Base-by-base conservation (phyloP, 139 green algal genomes). In the Haematococcus lacustris region DNA sequence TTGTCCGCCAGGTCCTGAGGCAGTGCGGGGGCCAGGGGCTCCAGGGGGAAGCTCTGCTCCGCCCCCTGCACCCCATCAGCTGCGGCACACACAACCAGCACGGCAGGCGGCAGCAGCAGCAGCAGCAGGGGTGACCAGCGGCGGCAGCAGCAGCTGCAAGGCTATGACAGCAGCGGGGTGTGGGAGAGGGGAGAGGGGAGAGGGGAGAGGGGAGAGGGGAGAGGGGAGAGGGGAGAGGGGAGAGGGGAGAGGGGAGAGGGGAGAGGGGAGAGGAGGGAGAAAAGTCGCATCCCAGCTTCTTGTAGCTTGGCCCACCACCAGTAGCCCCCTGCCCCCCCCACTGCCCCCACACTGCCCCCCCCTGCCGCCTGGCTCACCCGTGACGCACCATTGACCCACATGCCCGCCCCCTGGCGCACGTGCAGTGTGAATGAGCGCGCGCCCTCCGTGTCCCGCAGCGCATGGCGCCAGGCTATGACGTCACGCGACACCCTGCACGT, bases 391-490 rank as follows among this genome's bases (percentile, higher is more conserved):
- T 76, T 79, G 39, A 88, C 67, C 32, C 69, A 70, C 68, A 88
- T 73, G 50, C 43, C n/a, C 33, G 70, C 83, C 59, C 73, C 50
- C 66, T 34, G 60, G 76, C 76, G 80, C 65, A 53, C 75, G 68
- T 87, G 76, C 68, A 88, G 80, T 4, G 43, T 32, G 77, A 89
- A 89, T 26, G 5, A 62, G 25, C 82, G 77, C 2, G 73, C 47
- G 33, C 75, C 79, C 0, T 40, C 59, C 1, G 47, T 75, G 34
- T 89, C 82, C 3, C 53, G 57, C 4, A 82, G 38, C 33, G 71
- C 53, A 35, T 86, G 75, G 23, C 84, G 78, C 84, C 84, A 89
- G 13, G 82, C 68, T 28, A 89, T 71, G 3, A 63, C 69, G 38
- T 70, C 68, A 0, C 38, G 51, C 9, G 73, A 41, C 5, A 84